phyloP scores from a whole-genome alignment of 169 alveolate genomes.

The Eimeria zaria region DNA sequence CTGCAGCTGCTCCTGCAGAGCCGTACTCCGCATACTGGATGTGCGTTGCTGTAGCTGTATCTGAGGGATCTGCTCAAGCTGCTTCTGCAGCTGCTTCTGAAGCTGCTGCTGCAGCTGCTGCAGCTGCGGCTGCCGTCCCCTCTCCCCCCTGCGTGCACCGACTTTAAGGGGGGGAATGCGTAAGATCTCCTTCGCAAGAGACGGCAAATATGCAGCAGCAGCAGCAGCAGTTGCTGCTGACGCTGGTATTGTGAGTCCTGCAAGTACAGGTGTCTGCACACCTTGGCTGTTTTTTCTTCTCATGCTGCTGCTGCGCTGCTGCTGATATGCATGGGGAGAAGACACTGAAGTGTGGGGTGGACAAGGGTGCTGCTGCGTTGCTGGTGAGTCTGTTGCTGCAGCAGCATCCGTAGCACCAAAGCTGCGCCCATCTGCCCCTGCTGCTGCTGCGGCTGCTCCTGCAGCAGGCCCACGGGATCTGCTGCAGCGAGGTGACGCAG shows the following conservation, averaged over 20 bases:
- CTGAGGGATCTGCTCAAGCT: conserved; percentile 7
- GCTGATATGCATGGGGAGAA: background rate
- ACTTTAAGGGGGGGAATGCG: conserved; percentile 6
- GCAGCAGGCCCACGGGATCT: background rate
- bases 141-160: background rate
- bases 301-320: background rate
- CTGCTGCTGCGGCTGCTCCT: background rate
- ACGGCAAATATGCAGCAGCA: conserved; percentile 13
- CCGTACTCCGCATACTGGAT: background rate
- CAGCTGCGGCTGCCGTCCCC: background rate
- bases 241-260: background rate
- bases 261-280: background rate
- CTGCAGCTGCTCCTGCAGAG: conserved; percentile 40
- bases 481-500: background rate
- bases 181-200: background rate
- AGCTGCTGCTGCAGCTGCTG: conserved; percentile 20
- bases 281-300: background rate
- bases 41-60: background rate
- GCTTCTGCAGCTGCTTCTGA: conserved; percentile 11
- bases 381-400: background rate
- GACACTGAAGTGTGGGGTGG: background rate
- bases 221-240: conserved; percentile 39
- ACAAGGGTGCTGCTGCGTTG: background rate
- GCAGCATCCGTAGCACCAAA: background rate
- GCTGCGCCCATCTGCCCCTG: background rate